Evolutionary conservation across 768 basidiomycete genomes (phyloP), one percentile per base, ranked within the genome.

Genomic region (Termitomyces sp.): DNA sequence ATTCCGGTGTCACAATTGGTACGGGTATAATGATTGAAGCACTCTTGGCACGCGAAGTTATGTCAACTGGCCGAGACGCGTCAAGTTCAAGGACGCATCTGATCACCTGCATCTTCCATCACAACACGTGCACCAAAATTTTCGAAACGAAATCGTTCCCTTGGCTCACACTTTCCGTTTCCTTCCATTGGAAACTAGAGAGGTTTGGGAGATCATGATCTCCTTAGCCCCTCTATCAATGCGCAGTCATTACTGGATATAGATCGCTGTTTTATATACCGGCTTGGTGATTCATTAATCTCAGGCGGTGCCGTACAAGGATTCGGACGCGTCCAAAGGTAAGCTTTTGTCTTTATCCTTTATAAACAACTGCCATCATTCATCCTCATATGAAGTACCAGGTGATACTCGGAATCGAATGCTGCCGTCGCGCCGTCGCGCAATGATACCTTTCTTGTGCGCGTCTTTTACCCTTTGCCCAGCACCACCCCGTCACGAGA

Each of bases 381-480:
- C 34, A 47, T 36, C 26, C 27, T 34, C n/a, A 49, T 20, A 34
- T 34, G 26, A 29, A 49, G 37, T 31, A 10, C 26, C 46, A 47
- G 47, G 47, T 56, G 55, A 56, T 49, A 18, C 29, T 34, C 55
- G 47, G 55, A 42, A 29, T 46, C 39, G 41, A 36, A 44, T n/a
- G 34, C 26, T 29, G 56, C 41, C 29, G n/a, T 29, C 24, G 39
- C 27, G 24, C 27, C 29, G n/a, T 37, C 18, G 29, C 20, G 32
- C 27, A 16, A 41, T 43, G 32, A 34, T 41, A 36, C 56, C 1
- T 51, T 51, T 57, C 27, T n/a, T 49, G 43, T 51, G 29, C 41
- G 41, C 56, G 41, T 32, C 26, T 22, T 9, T n/a, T 57, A 42
- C 56, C 56, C 56, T 57, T 57, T 57, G 56, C 56, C 56, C 56